Evolutionary conservation across 345 rosid genomes (phyloP).

Genomic region (Schrenkiella parvula): DNA sequence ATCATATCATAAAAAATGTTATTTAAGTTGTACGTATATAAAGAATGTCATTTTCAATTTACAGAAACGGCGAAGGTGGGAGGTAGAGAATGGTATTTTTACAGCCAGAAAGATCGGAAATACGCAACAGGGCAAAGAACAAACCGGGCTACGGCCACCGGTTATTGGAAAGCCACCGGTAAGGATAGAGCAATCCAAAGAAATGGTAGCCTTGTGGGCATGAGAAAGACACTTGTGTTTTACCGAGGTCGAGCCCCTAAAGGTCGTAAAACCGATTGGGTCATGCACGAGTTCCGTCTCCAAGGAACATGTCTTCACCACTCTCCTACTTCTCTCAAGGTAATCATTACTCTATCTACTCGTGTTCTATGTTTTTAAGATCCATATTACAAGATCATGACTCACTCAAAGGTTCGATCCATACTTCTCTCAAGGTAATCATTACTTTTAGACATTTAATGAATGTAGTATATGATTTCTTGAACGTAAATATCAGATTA

Average conservation of each 20-base stretch:
- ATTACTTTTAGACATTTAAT: too few relatives aligned
- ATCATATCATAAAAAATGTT: too few relatives aligned
- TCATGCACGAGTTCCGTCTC: constrained; percentile 61
- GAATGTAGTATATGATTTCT: constrained; percentile 4
- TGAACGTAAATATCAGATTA: too few relatives aligned
- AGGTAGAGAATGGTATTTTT: constrained; percentile 49
- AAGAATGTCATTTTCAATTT: not conserved
- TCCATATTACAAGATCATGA: not conserved
- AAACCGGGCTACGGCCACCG: too few relatives aligned
- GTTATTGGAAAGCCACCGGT: too few relatives aligned
- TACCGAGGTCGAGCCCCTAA: too few relatives aligned
- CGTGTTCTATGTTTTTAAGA: not conserved
- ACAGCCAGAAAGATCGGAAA: constrained; percentile 48
- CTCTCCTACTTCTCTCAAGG: constrained; percentile 13
- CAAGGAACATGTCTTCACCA: constrained; percentile 35
- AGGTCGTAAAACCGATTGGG: constrained; percentile 53
- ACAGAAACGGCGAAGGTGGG: constrained; percentile 35
- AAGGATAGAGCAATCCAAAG: too few relatives aligned
- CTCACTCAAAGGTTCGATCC: not conserved
- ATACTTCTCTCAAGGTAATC: too few relatives aligned
- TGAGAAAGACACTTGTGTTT: too few relatives aligned
- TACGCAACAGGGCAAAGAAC: constrained; percentile 51
- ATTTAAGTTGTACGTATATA: too few relatives aligned
- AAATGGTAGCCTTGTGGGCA: too few relatives aligned
- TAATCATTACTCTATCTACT: not conserved